Evolutionary conservation across 179 eudicot genomes (phyloP), one percentile per base, ranked within the genome.

Genomic region (Pouteria campechiana): DNA sequence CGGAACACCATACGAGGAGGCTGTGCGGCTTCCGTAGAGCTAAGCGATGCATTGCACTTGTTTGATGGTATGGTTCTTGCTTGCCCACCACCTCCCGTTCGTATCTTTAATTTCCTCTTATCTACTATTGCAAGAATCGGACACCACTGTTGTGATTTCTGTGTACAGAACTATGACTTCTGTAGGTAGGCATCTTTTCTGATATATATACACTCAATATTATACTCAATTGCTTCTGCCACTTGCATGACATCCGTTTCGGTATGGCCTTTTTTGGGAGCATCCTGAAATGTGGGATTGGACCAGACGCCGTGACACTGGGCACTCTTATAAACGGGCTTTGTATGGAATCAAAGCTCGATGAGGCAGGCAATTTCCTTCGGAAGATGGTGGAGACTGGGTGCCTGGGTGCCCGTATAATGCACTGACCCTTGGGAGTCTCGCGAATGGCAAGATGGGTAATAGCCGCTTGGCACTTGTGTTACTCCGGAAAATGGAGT

Each of bases 391-490:
- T 46, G 37, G 39, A 55, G 9, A 2, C 14, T 31, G 39, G 45
- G 49, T 32, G 8, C 14, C 17, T 16, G 52, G 25, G 16, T 18
- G 36, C 35, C 10, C 25, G 18, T 46, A 37, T 11, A 46, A 45
- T 3, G 8, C 37, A 5, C 39, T 55, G 15, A 39, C 30, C 12
- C 20, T 32, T 6, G 31, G 32, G 25, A 37, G 45, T 31, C 46
- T 44, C 17, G 30, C 28, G 32, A 46, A 25, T 16, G 39, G 16
- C 5, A 13, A 55, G 54, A 18, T 22, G 11, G 49, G 36, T 25
- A n/a, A n/a, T n/a, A n/a, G n/a, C n/a, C n/a, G n/a, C n/a, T 48
- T 57, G 19, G 63, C 63, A 41, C 5, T 57, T 20, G 44, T 48
- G 49, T 10, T 57, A 16, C 55, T 32, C 41, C 32, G 36, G 13